phyloP scores from a whole-genome alignment of 257 asterid species.

The Rauvolfia tetraphylla region DNA sequence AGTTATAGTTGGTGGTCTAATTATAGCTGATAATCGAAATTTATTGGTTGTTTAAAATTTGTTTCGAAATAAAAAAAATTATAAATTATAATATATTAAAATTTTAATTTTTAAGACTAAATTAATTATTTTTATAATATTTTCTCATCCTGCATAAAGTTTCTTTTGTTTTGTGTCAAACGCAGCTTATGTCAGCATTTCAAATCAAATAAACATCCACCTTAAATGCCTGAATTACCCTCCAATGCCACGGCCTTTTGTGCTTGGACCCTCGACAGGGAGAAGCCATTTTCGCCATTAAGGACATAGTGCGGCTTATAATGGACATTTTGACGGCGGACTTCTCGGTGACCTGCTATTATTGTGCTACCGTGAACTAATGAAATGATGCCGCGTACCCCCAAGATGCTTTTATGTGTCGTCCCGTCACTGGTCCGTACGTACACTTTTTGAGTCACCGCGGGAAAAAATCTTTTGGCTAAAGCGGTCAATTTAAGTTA shows the following conservation, averaged over 20 bases:
- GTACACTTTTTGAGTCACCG: conserved; percentile 25
- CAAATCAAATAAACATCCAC: background rate
- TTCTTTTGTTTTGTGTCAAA: background rate
- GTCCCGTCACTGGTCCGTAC: background rate
- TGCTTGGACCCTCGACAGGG: no score
- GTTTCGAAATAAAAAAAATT: no score
- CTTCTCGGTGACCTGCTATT: background rate
- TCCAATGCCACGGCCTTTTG: no score
- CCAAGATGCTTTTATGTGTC: conserved; percentile 12
- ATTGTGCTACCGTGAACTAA: background rate
- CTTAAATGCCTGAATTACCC: background rate
- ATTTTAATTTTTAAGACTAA: no score
- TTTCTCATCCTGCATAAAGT: no score
- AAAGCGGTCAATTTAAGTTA: background rate
- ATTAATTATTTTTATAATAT: no score
- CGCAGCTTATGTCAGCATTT: conserved; percentile 1
- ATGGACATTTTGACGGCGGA: background rate
- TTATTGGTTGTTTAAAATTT: no score
- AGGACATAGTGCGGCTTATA: background rate
- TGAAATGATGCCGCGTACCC: background rate
- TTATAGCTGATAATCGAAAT: no score
- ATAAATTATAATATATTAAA: no score
- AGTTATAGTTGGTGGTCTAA: no score
- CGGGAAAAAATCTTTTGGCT: conserved; percentile 32
- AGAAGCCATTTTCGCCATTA: background rate